A percentile compares a stretch with the other conserved stretches of the same genome.
Conservation (phyloP, 768 basidiomycete species). For the Macrocybe gigantea region DNA sequence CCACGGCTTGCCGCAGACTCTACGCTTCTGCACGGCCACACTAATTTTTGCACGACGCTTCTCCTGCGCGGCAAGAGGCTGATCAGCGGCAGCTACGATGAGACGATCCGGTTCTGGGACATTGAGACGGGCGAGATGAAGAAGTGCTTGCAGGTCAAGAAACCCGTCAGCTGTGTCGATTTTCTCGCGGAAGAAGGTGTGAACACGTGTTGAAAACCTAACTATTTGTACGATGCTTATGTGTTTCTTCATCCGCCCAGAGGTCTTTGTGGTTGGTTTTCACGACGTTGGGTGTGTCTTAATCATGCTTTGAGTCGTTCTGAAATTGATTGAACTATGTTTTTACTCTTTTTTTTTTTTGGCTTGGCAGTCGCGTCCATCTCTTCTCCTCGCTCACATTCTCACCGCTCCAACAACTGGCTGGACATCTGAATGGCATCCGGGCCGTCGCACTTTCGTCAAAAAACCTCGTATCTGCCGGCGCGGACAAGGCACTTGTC, state of each 20-base stretch:
- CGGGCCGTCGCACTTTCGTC: constrained; percentile 84
- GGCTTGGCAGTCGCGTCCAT: constrained; percentile 64
- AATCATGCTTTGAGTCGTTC: too few species aligned
- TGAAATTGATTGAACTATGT: not conserved
- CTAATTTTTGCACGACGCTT: constrained; percentile 82
- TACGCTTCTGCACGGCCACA: constrained; percentile 81
- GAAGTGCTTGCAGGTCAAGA: constrained; percentile 79
- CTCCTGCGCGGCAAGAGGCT: constrained; percentile 72
- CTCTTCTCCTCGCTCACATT: constrained; percentile 84
- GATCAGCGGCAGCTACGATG: constrained; percentile 88
- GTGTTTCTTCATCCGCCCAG: constrained; percentile 23
- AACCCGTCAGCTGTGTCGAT: constrained; percentile 87
- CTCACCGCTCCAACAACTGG: constrained; percentile 76
- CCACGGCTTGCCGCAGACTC: constrained; percentile 65
- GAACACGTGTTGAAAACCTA: not conserved
- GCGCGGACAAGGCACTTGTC: constrained; percentile 67
- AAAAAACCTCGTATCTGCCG: constrained; percentile 82
- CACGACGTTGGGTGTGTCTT: constrained; percentile 78
- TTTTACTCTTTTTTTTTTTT: not conserved
- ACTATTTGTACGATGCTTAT: not conserved
- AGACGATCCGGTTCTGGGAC: constrained; percentile 92
- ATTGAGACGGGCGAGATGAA: constrained; percentile 56
- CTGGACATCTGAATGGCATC: constrained; percentile 85
- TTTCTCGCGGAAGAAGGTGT: constrained; percentile 78
- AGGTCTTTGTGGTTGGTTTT: constrained; percentile 90